Base-by-base conservation (phyloP, 176 grass and related monocot genomes). In the Musa itinerans region DNA sequence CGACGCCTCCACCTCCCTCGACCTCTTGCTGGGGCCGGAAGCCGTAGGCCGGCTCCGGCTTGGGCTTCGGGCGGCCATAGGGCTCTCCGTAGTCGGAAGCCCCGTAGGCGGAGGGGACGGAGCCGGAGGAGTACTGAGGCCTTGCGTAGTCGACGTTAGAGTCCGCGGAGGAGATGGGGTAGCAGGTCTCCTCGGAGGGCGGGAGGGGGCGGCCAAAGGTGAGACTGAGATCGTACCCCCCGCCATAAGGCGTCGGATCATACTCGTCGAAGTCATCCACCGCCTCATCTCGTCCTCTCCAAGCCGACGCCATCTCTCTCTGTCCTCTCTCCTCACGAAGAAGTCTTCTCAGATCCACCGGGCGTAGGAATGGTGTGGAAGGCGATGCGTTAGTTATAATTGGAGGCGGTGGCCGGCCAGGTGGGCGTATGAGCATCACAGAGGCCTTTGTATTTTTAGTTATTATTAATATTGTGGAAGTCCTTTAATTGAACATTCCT, bases 201-300 rank as follows among this genome's bases (percentile, higher is more conserved):
- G 82, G 84, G 14, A 98, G 80, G 20, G 95, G 71, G 11, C 82
- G 88, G 65, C 95, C 95, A 72, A 83, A 98, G 26, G 86, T 87
- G 84, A 91, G 84, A 2, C 78, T 52, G 24, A 93, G 21, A 78
- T 98, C 88, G 75, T 97, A 97, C 24, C 93, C 86, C 12, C 90
- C 93, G 80, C 90, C 90, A 82, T 98, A 98, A 0, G 90, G 95
- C 49, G 88, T 91, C 15, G 90, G 88, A 71, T 93, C 95, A 83
- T 91, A 85, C 63, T 93, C 86, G 73, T 89, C 90, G 80, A 90
- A 98, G 73, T 89, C 90, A 43, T 92, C 83, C 52, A 89, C 80
- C 43, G 59, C 67, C 15, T 64, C 29, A n/a, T 76, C 34, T 22
- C 34, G 1, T 56, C 10, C 74, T 50, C 57, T 19, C 74, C 67